Conservation (phyloP, 352 stramenopile species). For the Phytophthora cryptogea region DNA sequence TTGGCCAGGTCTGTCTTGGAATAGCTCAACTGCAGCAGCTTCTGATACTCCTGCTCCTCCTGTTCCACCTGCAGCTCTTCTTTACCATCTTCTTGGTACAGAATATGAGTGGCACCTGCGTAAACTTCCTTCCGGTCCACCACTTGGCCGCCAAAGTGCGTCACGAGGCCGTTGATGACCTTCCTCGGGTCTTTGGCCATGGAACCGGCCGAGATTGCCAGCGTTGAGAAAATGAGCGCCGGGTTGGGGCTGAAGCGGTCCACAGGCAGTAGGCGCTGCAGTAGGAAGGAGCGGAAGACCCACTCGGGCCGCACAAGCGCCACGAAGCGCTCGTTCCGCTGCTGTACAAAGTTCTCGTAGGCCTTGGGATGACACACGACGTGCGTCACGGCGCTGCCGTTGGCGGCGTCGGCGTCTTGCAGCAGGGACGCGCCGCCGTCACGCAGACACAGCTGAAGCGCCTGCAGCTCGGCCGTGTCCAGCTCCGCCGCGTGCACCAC, state of each 20-base stretch:
- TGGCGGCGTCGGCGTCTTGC: constrained; percentile 23
- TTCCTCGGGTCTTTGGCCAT: constrained; percentile 84
- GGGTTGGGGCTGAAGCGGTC: constrained; percentile 83
- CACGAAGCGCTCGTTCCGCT: constrained; percentile 71
- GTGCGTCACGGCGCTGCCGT: constrained; percentile 51
- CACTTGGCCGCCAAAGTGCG: constrained; percentile 81
- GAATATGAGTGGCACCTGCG: constrained; percentile 67
- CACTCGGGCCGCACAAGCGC: constrained; percentile 78
- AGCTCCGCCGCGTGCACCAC: constrained; percentile 61
- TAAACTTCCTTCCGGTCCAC: constrained; percentile 56
- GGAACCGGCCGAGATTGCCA: constrained; percentile 69
- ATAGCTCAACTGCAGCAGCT: constrained; percentile 49
- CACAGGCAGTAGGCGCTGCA: constrained; percentile 63
- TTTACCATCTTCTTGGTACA: constrained; percentile 59
- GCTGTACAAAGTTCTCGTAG: constrained; percentile 51
- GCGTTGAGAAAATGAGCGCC: constrained; percentile 72
- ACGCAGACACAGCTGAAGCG: constrained; percentile 63
- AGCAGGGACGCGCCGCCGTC: constrained; percentile 64
- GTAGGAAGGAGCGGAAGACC: constrained; percentile 75
- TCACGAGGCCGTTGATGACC: constrained; percentile 79
- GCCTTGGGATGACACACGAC: constrained; percentile 70
- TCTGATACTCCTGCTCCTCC: constrained; percentile 43
- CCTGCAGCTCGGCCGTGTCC: constrained; percentile 36
- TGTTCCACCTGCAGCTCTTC: constrained; percentile 8
- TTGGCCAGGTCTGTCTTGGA: constrained; percentile 48